Evolutionary conservation across 495 filamentous ascomycete genomes (phyloP).

Genomic region (Penicillium robsamsonii): DNA sequence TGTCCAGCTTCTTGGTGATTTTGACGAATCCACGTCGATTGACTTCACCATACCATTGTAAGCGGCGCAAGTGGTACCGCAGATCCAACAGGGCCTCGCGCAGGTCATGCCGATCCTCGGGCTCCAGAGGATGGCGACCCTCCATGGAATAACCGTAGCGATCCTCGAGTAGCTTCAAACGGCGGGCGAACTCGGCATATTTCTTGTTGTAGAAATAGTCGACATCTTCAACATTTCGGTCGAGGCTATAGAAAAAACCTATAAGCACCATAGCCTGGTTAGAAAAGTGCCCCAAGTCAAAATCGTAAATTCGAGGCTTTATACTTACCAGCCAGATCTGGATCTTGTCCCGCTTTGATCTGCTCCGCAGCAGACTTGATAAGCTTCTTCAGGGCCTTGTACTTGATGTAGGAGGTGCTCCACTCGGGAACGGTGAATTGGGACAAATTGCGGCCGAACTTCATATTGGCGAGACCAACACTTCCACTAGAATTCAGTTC

Average conservation of each 20-base stretch:
- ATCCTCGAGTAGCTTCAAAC: slow-evolving; percentile 79
- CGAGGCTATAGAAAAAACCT: slow-evolving; percentile 94
- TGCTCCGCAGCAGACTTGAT: slow-evolving; percentile 72
- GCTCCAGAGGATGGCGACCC: slow-evolving; percentile 51
- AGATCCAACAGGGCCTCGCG: slow-evolving; percentile 86
- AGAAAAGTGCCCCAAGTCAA: slow-evolving; percentile 13
- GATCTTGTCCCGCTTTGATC: slow-evolving; percentile 63
- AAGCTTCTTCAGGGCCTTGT: slow-evolving; percentile 92
- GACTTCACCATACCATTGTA: slow-evolving; percentile 97
- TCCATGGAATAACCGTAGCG: slow-evolving; percentile 68
- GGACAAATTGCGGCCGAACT: slow-evolving; percentile 79
- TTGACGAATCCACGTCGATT: slow-evolving; percentile 94
- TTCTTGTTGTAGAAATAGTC: slow-evolving; percentile 96
- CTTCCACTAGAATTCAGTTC: not conserved
- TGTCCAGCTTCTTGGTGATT: slow-evolving; percentile 97
- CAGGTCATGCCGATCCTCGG: slow-evolving; percentile 84
- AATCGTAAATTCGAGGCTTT: not conserved
- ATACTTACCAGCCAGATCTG: slow-evolving; percentile 71
- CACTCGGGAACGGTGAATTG: slow-evolving; percentile 97
- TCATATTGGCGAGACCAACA: slow-evolving; percentile 53
- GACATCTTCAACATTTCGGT: slow-evolving; percentile 94
- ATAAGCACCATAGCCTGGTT: slow-evolving; percentile 19
- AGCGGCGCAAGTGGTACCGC: slow-evolving; percentile 78
- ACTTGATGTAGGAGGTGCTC: slow-evolving; percentile 90
- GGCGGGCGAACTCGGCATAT: slow-evolving; percentile 73